Conservation (phyloP, 1,284 basidiomycete species). For the Coriolopsis trogii region DNA sequence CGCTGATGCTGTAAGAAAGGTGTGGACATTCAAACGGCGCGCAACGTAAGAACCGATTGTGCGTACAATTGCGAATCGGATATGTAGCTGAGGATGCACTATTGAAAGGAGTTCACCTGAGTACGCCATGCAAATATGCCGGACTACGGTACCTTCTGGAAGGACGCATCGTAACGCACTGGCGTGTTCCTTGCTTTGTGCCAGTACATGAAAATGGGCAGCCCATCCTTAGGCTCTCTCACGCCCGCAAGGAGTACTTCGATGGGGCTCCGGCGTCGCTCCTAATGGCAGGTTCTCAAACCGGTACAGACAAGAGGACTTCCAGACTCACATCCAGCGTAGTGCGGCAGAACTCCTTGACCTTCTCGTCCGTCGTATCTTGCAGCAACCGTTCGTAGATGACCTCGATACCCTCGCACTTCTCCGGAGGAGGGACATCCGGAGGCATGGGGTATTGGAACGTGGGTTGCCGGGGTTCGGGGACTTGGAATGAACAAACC, state of each 20-base stretch:
- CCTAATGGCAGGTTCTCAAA: conserved; percentile 42
- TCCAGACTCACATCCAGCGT: conserved; percentile 6
- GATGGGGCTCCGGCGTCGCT: conserved; percentile 71
- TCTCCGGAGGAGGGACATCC: conserved; percentile 58
- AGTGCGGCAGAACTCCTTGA: conserved; percentile 25
- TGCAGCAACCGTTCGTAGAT: conserved; percentile 30
- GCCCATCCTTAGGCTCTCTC: conserved; percentile 45
- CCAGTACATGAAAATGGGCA: conserved; percentile 72
- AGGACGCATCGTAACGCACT: conserved; percentile 62
- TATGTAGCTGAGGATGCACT: conserved; percentile 88
- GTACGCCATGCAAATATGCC: no score
- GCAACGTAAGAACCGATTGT: background rate
- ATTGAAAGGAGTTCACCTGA: no score
- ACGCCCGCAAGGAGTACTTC: conserved; percentile 55
- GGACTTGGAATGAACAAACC: conserved; percentile 84
- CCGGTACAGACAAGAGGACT: background rate
- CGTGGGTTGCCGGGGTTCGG: conserved; percentile 74
- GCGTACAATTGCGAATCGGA: conserved; percentile 83
- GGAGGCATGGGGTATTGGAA: conserved; percentile 68
- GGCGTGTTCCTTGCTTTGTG: conserved; percentile 74
- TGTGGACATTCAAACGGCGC: background rate
- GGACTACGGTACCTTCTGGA: conserved; percentile 92
- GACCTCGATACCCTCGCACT: conserved; percentile 62
- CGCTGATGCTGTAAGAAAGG: conserved; percentile 56
- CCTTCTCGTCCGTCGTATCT: conserved; percentile 18